Base-by-base conservation (phyloP, 768 basidiomycete species). In the Rhizopogon vesiculosus region DNA sequence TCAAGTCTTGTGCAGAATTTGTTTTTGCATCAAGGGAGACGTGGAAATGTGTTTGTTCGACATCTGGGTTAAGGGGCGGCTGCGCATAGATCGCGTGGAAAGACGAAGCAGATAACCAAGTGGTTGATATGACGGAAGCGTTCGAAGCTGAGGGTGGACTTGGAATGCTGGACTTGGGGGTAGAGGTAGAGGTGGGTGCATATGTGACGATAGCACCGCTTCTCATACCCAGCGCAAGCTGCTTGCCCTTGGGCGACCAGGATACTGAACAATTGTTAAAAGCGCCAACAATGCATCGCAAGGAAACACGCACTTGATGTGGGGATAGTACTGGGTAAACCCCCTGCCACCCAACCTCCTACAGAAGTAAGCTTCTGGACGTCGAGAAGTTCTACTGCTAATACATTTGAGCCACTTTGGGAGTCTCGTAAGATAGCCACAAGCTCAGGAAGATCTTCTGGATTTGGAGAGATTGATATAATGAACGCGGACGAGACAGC, bases 161-260 rank as follows among this genome's bases (percentile, higher is more conserved):
- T 3, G 77, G 73, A 39, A 91, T 75, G 59, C 83, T 79, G 49
- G 78, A 82, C 63, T 88, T 82, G 6, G 77, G 75, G 2, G 73
- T 69, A 5, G 78, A 70, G 9, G 81, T 81, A 54, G 82, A 81
- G 10, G 74, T 74, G 22, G 85, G 77, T 40, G 79, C 76, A 65
- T 83, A 91, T 0, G 87, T 84, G 42, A 89, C 66, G 40, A 92
- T 84, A 53, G 87, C 85, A 3, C 90, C 89, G 18, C 76, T 78
- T 59, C 80, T 80, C 15, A 91, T 70, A 22, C 86, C 91, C 45
- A 93, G 79, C 1, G 88, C 89, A 42, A 93, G 75, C 54, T 92
- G 90, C 65, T 90, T 93, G 44, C 90, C 91, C 66, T 90, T 91
- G 1, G 90, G 87, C 3, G 90, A 92, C 90, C 91, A 93, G 12